phyloP scores from a whole-genome alignment of 176 grass and related monocot species.

The Alopecurus myosuroides region DNA sequence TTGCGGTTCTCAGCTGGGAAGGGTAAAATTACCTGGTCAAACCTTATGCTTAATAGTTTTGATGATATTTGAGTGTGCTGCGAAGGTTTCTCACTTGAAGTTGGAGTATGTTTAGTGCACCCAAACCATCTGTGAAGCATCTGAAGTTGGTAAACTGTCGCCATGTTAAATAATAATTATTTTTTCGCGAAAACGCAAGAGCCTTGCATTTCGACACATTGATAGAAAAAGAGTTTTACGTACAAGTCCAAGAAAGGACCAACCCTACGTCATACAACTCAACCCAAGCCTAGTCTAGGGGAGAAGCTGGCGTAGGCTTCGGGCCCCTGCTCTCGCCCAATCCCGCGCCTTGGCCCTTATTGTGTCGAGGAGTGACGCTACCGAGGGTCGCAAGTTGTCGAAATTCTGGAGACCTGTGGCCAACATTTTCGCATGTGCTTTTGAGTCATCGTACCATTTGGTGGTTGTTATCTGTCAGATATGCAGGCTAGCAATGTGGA shows the following conservation, averaged over 20 bases:
- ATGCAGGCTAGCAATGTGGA: background rate
- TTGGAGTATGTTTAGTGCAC: background rate
- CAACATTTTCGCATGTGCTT: background rate
- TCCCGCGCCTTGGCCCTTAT: too few species aligned
- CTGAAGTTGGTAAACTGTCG: background rate
- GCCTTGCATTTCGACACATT: too few species aligned
- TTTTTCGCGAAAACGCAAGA: too few species aligned
- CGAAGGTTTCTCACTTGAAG: background rate
- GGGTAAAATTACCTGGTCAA: background rate
- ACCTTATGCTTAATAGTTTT: background rate
- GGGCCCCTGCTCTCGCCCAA: too few species aligned
- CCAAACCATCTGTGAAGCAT: constrained; percentile 4
- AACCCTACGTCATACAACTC: too few species aligned
- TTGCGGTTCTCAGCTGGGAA: background rate
- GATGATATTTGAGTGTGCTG: background rate
- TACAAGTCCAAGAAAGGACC: too few species aligned
- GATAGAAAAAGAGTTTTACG: too few species aligned
- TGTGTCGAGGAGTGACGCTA: too few species aligned
- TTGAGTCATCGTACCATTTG: background rate
- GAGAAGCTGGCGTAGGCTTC: too few species aligned
- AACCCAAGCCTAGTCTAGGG: too few species aligned
- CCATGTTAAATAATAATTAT: background rate
- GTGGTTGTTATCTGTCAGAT: background rate
- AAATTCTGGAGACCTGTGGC: background rate
- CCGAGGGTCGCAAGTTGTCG: too few species aligned